Percentiles rank a stretch among this genome's conserved stretches.
Conservation (phyloP, 495 filamentous ascomycete species). For the Baudoinia panamericana region DNA sequence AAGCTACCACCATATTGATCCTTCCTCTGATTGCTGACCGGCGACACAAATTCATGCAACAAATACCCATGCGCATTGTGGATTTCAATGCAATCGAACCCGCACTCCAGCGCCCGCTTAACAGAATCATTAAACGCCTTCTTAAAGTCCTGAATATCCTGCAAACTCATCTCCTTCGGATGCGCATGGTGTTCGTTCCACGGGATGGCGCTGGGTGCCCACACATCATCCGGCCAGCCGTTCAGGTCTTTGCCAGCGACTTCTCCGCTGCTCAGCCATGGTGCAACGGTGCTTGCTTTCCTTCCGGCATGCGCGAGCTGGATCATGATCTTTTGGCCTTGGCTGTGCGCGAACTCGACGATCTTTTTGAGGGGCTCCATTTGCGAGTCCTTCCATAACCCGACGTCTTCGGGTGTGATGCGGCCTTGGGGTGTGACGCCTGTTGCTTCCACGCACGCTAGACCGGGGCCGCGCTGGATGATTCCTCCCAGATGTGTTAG, state of each 20-base stretch:
- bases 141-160: constrained; percentile 47
- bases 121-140: constrained; percentile 40
- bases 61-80: constrained; percentile 36
- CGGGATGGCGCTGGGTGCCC: constrained; percentile 41
- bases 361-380: constrained; percentile 47
- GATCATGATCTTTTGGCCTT: constrained; percentile 56
- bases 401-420: constrained; percentile 59
- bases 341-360: constrained; percentile 56
- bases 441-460: constrained; percentile 62
- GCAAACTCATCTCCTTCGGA: constrained; percentile 42
- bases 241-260: constrained; percentile 41
- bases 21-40: constrained; percentile 31
- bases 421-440: constrained; percentile 58
- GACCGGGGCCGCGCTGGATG: constrained; percentile 41
- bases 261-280: constrained; percentile 43
- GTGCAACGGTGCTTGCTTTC: constrained; percentile 57
- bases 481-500: constrained; percentile 22
- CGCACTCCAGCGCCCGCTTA: constrained; percentile 43
- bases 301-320: constrained; percentile 67
- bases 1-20: constrained; percentile 34
- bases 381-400: constrained; percentile 64
- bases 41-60: constrained; percentile 28
- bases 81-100: constrained; percentile 46
- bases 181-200: constrained; percentile 39
- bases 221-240: constrained; percentile 51